Evolutionary conservation across 2,329 filamentous ascomycete genomes (phyloP).

Genomic region (Rhynchosporium agropyri): DNA sequence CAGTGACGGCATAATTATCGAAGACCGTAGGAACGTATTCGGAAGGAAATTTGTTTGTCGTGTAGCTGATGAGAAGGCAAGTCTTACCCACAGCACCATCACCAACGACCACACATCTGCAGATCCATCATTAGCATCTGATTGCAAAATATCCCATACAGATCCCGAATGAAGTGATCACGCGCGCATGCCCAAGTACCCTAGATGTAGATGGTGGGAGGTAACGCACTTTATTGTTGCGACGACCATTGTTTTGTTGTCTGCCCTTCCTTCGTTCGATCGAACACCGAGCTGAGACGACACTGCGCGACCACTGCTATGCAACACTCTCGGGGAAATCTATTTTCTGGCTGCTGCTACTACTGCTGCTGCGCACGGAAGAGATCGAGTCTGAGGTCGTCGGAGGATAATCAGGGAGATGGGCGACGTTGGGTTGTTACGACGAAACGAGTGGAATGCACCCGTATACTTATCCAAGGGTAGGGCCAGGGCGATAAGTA

Average conservation of each 20-base stretch:
- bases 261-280: slow-evolving; percentile 19
- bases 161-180: neutral
- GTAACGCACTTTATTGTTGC: slow-evolving; percentile 63
- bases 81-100: slow-evolving; percentile 99
- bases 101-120: slow-evolving; percentile 96
- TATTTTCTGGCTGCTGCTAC: neutral
- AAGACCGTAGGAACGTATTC: slow-evolving; percentile 99
- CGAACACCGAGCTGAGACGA: slow-evolving; percentile 21
- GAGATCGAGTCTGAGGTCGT: slow-evolving; percentile 5
- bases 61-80: slow-evolving; percentile 98
- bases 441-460: neutral
- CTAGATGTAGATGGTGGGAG: slow-evolving; percentile 23
- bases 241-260: slow-evolving; percentile 49
- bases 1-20: slow-evolving; percentile 99
- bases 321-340: slow-evolving; percentile 7
- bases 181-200: slow-evolving; percentile 11
- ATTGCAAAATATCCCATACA: neutral
- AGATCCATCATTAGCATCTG: slow-evolving; percentile 33
- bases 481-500: slow-evolving; percentile 21
- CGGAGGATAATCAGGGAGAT: slow-evolving; percentile 6
- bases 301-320: slow-evolving; percentile 9
- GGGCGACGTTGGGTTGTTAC: slow-evolving; percentile 4
- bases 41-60: slow-evolving; percentile 98
- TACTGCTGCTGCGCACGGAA: slow-evolving; percentile 7
- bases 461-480: neutral